Evolutionary conservation across 225 moss, liverwort and hornwort genomes (phyloP), one percentile per base, ranked within the genome.

Genomic region (Physcomitrellopsis africana): DNA sequence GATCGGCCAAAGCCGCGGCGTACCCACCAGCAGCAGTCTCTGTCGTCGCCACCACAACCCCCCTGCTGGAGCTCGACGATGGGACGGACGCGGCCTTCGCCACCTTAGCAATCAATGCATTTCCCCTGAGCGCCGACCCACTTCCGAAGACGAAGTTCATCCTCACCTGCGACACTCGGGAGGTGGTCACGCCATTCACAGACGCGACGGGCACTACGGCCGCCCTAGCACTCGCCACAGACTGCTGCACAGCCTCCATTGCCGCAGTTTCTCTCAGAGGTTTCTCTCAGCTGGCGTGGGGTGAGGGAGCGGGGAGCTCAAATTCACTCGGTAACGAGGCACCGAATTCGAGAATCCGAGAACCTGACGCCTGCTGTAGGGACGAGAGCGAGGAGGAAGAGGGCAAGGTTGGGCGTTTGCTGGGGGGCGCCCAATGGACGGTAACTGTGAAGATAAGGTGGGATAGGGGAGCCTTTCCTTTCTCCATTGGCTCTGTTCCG

Each of bases 1-100:
- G 78, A 26, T 99, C 97, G 13, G 97, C 97, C 89, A 99, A 41
- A 3, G 94, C 97, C 37, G 70, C 32, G 2, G 94, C 91, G 29
- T 99, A 99, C 4, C 94, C 94, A 13, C 80, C 86, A 0, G 94
- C 94, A 0, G 91, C 90, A 6, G 75, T 67, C 0, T 93, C 97
- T 1, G 11, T 1, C 65, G 81, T 84, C 97, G 93, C 93, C 56
- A 86, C 84, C 62, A 93, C 94, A 24, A 94, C 90, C 11, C 82
- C 90, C 80, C 79, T 78, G 54, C 82, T 45, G 18, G 54, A 14
- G 11, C 72, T 48, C 2, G 73, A 14, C 20, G 78, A 26, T 48
- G 69, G 49, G 3, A 41, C 45, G 1, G 51, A 43, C 15, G 46
- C 44, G 0, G 70, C 12, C 53, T 26, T 73, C 51, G 56, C 76